Evolutionary conservation across 371 early-diverging fungal genomes (phyloP), one percentile per base, ranked within the genome.

Genomic region (Mortierella sp.): DNA sequence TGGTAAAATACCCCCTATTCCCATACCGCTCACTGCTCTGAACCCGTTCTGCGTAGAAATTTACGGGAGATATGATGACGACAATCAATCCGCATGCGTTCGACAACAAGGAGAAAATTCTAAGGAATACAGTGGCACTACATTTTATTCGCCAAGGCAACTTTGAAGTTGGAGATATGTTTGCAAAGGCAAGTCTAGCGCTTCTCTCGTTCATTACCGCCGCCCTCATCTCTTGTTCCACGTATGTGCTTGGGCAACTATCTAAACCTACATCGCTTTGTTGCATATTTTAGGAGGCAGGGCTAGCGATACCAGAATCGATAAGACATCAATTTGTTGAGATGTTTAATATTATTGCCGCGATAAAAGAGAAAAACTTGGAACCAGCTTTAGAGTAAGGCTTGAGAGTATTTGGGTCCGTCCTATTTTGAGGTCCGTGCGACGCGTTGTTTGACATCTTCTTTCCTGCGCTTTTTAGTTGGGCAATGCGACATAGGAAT

Each of bases 81-180:
- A 86, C 90, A 33, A 85, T 86, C 78, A 88, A 90, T 61, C 91
- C 92, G 50, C 87, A 84, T 66, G 91, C 92, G n/a, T 93, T 96
- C 69, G 89, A 87, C 36, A 87, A 88, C 48, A 93, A 93, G 75
- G 87, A 88, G 9, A 72, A 84, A 5, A 70, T 90, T 32, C 71
- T 97, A 43, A 77, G 86, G 50, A 86, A 85, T 32, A 86, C 94
- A 10, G 77, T 97, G 22, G 90, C 91, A 6, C 67, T 87, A 68
- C 97, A 97, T 67, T 94, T 97, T 74, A 88, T 97, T 41, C 88
- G 97, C n/a, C 92, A 96, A 80, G 97, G 97, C 21, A 88, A 93
- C 50, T 97, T 95, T 77, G 92, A 89, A 21, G 74, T 94, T 21
- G 95, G 90, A 24, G 88, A 92, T 33, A 75, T 86, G 11, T 92